Evolutionary conservation across 129 eudicot genomes (phyloP), one percentile per base, ranked within the genome.

Genomic region (Flaveria sonorensis): DNA sequence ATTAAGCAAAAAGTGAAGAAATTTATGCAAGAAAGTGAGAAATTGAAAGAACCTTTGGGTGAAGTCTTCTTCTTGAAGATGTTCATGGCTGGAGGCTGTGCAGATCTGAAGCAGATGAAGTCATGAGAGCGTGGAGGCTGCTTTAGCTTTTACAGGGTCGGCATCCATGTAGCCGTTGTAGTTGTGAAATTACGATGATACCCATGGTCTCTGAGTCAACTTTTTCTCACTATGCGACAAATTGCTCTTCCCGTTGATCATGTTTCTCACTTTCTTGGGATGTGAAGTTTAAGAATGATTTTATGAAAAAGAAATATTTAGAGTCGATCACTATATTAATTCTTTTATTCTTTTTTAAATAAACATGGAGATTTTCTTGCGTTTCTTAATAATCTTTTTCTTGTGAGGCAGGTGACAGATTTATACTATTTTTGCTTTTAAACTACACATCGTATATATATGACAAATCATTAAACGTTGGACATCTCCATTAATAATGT

Each of bases 21-120:
- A 30, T 47, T 65, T 43, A 36, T n/a, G 18, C 18, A 32, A 36
- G 40, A 60, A 65, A 39, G 1, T 18, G 10, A 48, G 5, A 45
- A 26, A 28, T 5, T 1, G 32, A 21, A 66, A 10, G 36, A 19
- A 80, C 97, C 97, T 92, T 92, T 92, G 77, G 97, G 97, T 7
- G 96, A 87, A 68, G 97, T 92, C 73, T 92, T 92, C 85, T 92
- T 92, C 89, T 78, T 89, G 88, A 92, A 92, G 82, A 92, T 81
- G 88, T 84, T 91, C 81, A 91, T 90, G 80, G 64, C 70, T 76
- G 72, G 56, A 26, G 24, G 32, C 62, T 39, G 67, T 32, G 60
- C 75, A 73, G 82, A 72, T 70, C 82, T 46, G 79, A 62, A 10
- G 20, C 42, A 24, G 67, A 67, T 59, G 66, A 77, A 69, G 28